Evolutionary conservation across 2,329 filamentous ascomycete genomes (phyloP), one percentile per base, ranked within the genome.

Genomic region (Penicillium sp.): DNA sequence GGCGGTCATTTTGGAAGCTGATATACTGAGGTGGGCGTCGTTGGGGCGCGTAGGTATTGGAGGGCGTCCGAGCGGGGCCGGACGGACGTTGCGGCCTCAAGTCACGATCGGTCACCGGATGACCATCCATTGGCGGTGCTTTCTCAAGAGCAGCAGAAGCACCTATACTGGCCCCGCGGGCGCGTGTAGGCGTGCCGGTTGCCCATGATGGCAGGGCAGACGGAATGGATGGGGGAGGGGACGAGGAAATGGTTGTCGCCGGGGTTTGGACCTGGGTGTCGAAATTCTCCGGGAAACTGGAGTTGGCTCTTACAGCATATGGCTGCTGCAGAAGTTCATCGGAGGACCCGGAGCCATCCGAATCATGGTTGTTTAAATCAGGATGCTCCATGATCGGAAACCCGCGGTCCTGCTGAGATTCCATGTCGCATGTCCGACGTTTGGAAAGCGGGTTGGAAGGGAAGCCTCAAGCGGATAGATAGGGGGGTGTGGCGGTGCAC

Each of bases 31-130:
- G 69, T 48, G 73, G 79, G 71, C 71, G 81, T 71, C 65, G 80
- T 70, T 58, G 76, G 64, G 61, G 82, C 69, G 86, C 85, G 66
- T 91, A 91, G 29, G 87, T 89, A 65, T 78, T 87, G 26, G 87
- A 91, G 1, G 85, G 85, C 4, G 85, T 89, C 61, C 87, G 77
- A 47, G 79, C 78, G 17, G 86, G 85, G 22, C 75, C 83, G 6
- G 79, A 77, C 15, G 87, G 85, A 57, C 86, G 79, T 60, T 85
- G 81, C 24, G 78, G 76, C 60, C 83, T 74, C 47, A 63, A 48
- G 15, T 73, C 72, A 41, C 55, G 61, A 10, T n/a, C n/a, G n/a
- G 60, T 29, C 40, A 64, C 57, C 13, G 62, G 54, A 41, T 57
- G 52, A 37, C 58, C 62, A 47, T 68, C 68, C n/a, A n/a, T n/a